Evolutionary conservation across 208 protist species (phyloP).

Genomic region (Lotmaria passim): DNA sequence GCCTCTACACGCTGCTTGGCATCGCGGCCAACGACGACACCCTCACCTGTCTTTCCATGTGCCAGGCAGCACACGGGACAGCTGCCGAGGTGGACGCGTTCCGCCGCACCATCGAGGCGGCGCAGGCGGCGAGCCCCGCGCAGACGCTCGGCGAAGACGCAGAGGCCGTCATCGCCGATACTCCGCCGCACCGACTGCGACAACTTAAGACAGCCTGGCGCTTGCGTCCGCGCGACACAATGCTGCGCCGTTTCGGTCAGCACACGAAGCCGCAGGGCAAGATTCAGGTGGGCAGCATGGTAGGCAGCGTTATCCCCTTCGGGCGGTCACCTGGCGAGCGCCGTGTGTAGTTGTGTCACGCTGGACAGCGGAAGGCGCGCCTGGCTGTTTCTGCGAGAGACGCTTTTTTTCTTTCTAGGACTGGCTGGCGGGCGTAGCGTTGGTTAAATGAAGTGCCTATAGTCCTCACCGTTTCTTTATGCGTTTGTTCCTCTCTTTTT

Average conservation of each 20-base stretch:
- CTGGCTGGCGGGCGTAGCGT: no score
- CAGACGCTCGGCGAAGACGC: conserved; percentile 48
- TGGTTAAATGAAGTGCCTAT: no score
- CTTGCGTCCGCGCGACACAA: conserved; percentile 73
- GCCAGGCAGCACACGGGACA: conserved; percentile 51
- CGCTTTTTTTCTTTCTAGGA: no score
- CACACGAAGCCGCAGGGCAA: conserved; percentile 42
- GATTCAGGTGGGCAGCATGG: conserved; percentile 73
- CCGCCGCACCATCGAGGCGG: conserved; percentile 24
- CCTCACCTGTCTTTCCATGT: conserved; percentile 53
- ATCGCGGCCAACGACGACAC: conserved; percentile 76
- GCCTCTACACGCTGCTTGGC: conserved; percentile 65
- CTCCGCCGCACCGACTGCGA: conserved; percentile 70
- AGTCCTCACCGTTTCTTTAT: no score
- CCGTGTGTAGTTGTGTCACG: conserved; percentile 42
- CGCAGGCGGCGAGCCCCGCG: conserved; percentile 20
- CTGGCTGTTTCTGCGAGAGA: no score
- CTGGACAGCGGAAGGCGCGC: no score
- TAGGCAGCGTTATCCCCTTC: conserved; percentile 82
- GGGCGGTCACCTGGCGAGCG: conserved; percentile 76
- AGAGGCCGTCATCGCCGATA: conserved; percentile 48
- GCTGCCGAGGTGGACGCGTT: conserved; percentile 44
- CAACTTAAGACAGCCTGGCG: conserved; percentile 71
- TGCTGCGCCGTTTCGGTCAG: conserved; percentile 82
- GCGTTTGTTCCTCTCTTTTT: no score